Percentiles rank a stretch among this genome's conserved stretches.
Conservation (phyloP, 1,284 basidiomycete species). For the Phenoliferia sp. region DNA sequence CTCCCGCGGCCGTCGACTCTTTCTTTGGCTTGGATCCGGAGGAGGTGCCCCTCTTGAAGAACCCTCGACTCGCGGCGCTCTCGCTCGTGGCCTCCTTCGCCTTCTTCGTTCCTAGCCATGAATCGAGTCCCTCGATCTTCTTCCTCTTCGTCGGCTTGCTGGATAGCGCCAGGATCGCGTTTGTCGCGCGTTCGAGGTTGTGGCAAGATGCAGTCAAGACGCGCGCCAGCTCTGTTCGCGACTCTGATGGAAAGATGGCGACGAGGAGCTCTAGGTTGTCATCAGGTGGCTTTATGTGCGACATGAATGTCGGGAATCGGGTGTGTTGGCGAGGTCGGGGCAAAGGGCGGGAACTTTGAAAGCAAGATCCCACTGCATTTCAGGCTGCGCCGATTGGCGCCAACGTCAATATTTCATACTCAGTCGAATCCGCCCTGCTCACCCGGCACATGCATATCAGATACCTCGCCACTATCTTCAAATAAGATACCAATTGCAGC, state of each 20-base stretch:
- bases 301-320: too few species aligned
- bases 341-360: too few species aligned
- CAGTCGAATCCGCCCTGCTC: too few species aligned
- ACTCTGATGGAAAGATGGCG: conserved; percentile 11
- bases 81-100: background rate
- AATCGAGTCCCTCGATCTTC: background rate
- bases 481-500: too few species aligned
- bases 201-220: conserved; percentile 14
- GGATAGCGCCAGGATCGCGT: background rate
- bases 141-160: background rate
- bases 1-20: background rate
- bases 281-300: too few species aligned
- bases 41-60: background rate
- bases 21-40: background rate
- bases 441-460: too few species aligned
- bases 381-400: too few species aligned
- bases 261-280: background rate
- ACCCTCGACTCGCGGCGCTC: background rate
- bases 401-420: too few species aligned
- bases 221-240: background rate
- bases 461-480: too few species aligned
- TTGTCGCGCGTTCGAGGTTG: conserved; percentile 17
- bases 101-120: background rate
- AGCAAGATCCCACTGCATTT: too few species aligned
- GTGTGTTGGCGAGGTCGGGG: too few species aligned